Conservation (phyloP, 2,329 filamentous ascomycete species). For the Chrysoporthe puriensis region DNA sequence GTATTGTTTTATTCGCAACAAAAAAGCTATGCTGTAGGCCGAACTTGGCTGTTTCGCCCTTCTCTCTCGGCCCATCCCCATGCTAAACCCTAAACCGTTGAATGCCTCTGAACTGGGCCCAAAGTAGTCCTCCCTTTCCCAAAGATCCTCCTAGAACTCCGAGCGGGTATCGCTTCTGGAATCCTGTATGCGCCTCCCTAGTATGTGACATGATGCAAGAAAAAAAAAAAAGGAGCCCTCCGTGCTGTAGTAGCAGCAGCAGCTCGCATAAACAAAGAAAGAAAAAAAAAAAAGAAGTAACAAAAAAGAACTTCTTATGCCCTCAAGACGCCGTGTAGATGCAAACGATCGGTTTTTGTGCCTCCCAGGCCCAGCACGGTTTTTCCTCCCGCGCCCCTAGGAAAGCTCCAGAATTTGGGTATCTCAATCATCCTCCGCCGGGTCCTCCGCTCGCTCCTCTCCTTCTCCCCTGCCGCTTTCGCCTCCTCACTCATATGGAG, state of each 20-base stretch:
- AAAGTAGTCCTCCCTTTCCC: not conserved
- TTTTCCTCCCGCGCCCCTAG: no score
- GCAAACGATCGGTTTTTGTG: not conserved
- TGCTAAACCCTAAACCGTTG: not conserved
- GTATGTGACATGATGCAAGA: no score
- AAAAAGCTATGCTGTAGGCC: not conserved
- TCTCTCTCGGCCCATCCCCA: not conserved
- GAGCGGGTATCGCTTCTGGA: no score
- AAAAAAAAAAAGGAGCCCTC: no score
- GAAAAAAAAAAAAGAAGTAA: no score
- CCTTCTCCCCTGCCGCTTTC: not conserved
- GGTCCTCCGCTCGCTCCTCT: not conserved
- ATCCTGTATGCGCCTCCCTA: no score
- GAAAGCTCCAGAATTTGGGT: not conserved
- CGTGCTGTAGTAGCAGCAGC: no score
- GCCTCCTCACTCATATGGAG: constrained; percentile 30
- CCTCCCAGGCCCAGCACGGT: no score
- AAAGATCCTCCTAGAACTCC: no score
- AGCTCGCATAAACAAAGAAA: no score
- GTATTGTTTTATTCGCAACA: not conserved
- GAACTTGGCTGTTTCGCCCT: not conserved
- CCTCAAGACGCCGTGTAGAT: constrained; percentile 8
- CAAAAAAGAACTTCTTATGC: no score
- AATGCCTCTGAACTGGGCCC: no score
- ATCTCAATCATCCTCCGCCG: not conserved